These are phyloP conservation scores for Podospora anserina DNA, from an alignment of 495 filamentous ascomycete genomes.

Conservation along the genomic window DNA sequence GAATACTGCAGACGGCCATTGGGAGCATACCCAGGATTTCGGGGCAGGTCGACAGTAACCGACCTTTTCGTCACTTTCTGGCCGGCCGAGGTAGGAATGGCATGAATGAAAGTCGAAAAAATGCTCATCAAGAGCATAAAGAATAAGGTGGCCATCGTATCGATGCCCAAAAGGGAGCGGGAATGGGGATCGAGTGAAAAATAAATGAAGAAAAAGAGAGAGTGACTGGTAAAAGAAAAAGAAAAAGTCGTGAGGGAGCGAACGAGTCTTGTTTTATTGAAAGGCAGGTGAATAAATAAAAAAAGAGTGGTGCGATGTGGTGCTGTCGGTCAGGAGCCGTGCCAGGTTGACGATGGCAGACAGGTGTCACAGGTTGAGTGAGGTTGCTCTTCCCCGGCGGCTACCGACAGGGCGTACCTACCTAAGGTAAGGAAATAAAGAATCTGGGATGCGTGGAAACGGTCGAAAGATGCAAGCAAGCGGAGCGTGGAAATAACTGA, in stretches of 20 bases:
- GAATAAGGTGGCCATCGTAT: not conserved
- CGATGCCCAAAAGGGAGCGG: no score
- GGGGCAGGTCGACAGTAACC: conserved; percentile 15
- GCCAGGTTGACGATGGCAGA: not conserved
- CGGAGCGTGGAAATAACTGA: not conserved
- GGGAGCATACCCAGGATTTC: conserved; percentile 20
- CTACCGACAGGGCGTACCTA: not conserved
- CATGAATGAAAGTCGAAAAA: not conserved
- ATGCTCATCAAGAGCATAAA: not conserved
- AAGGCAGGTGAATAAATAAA: not conserved
- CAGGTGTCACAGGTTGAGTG: not conserved
- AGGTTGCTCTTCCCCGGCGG: not conserved
- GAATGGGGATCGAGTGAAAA: not conserved
- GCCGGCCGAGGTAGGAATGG: not conserved
- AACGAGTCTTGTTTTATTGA: not conserved
- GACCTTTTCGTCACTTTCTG: not conserved
- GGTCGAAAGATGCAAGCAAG: not conserved
- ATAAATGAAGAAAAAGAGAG: not conserved
- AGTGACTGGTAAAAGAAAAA: not conserved
- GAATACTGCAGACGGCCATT: conserved; percentile 28
- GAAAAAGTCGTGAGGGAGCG: not conserved
- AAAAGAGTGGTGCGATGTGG: not conserved
- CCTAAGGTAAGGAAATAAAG: not conserved
- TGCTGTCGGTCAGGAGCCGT: not conserved
- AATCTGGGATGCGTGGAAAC: not conserved